A percentile compares a stretch with the other conserved stretches of the same genome.
These are phyloP conservation scores for Rhizomucor pusillus DNA, from an alignment of 371 early-diverging fungal species.

Conservation along the genomic window DNA sequence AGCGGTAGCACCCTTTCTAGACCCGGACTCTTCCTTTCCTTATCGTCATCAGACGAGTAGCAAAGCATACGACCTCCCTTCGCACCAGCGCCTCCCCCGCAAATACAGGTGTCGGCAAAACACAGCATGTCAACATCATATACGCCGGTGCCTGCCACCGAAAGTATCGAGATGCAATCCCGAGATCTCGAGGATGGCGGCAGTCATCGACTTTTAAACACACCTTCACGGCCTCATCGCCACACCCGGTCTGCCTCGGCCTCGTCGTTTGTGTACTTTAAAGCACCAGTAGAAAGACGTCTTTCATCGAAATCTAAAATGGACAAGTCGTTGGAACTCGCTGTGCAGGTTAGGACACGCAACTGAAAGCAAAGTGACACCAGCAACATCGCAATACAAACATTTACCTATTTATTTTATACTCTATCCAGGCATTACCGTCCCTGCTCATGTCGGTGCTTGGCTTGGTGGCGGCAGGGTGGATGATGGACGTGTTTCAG, in stretches of 20 bases:
- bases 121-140: no score
- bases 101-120: no score
- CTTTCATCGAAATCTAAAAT: constrained; percentile 2
- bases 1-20: no score
- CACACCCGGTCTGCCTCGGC: constrained; percentile 9
- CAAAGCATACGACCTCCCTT: no score
- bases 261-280: constrained; percentile 39
- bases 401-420: background rate
- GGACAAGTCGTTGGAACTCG: constrained; percentile 1
- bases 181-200: background rate
- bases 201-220: background rate
- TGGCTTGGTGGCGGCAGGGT: constrained; percentile 74
- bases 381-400: background rate
- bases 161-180: constrained; percentile 3
- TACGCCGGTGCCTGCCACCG: no score
- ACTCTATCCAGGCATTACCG: constrained; percentile 63
- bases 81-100: no score
- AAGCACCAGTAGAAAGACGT: constrained; percentile 14
- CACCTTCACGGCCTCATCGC: background rate
- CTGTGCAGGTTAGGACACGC: constrained; percentile 25
- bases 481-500: constrained; percentile 72
- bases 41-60: no score
- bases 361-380: constrained; percentile 12
- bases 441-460: constrained; percentile 72
- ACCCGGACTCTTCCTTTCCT: no score